These are phyloP conservation scores for Erigeron philadelphicus DNA, from an alignment of 140 eudicot species.

Conservation along the genomic window DNA sequence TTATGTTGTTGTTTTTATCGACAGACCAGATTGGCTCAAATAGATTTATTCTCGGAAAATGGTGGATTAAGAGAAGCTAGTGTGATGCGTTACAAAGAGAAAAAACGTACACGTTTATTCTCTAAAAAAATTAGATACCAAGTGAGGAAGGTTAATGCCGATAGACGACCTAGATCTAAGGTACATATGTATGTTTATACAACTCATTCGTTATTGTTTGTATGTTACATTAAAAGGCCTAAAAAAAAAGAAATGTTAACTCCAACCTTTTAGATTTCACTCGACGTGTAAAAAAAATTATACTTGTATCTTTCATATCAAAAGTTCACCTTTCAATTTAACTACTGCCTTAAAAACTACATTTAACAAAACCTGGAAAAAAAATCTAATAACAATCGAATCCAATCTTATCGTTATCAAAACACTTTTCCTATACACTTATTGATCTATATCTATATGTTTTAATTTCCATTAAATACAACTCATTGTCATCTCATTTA, in stretches of 20 bases:
- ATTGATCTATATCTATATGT: not conserved
- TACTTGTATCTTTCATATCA: too few relatives aligned
- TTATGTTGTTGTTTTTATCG: not conserved
- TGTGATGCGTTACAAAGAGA: constrained; percentile 84
- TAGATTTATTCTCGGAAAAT: constrained; percentile 65
- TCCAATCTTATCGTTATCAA: not conserved
- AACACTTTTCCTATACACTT: not conserved
- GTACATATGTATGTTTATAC: constrained; percentile 20
- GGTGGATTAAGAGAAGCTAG: constrained; percentile 77
- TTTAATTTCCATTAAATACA: constrained; percentile 1
- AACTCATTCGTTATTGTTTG: too few relatives aligned
- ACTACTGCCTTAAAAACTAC: too few relatives aligned
- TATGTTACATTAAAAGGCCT: too few relatives aligned
- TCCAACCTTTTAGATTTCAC: too few relatives aligned
- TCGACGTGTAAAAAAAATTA: too few relatives aligned
- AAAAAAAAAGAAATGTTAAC: too few relatives aligned
- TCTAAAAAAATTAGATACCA: constrained; percentile 88
- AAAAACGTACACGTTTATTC: constrained; percentile 43
- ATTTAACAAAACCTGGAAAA: too few relatives aligned
- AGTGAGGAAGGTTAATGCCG: constrained; percentile 84
- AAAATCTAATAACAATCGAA: not conserved
- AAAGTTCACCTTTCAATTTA: too few relatives aligned
- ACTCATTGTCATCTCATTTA: constrained; percentile 22
- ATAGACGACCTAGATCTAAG: constrained; percentile 90
- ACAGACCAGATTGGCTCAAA: constrained; percentile 71